A percentile compares a stretch with the other conserved stretches of the same genome.
These are phyloP conservation scores for Moniliella sp. DNA, from an alignment of 1,284 basidiomycete genomes.

Conservation along the genomic window DNA sequence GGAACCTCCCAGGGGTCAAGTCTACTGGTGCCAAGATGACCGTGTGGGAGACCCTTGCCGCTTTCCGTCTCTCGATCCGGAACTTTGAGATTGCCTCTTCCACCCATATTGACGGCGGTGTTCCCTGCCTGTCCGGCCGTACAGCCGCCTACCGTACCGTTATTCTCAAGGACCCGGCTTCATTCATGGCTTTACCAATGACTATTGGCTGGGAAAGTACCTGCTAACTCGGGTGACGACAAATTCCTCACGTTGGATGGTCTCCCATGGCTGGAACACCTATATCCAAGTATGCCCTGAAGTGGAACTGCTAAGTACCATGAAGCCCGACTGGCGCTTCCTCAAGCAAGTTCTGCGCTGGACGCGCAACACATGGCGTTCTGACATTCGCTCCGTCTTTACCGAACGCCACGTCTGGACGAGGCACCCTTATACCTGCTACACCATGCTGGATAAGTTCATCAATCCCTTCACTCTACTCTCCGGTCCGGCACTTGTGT, in stretches of 20 bases:
- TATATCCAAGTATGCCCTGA: conserved; percentile 76
- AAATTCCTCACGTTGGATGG: conserved; percentile 92
- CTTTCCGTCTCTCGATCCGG: conserved; percentile 68
- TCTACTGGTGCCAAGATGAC: conserved; percentile 56
- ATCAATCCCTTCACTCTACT: conserved; percentile 72
- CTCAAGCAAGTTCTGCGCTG: conserved; percentile 72
- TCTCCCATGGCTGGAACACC: conserved; percentile 76
- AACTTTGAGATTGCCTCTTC: conserved; percentile 73
- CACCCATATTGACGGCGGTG: conserved; percentile 72
- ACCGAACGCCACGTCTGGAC: conserved; percentile 71
- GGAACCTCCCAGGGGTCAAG: conserved; percentile 69
- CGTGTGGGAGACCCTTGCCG: conserved; percentile 76
- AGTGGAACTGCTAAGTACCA: conserved; percentile 67
- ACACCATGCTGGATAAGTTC: conserved; percentile 77
- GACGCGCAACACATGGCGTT: conserved; percentile 80
- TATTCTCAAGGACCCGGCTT: conserved; percentile 76
- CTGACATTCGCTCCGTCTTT: conserved; percentile 64
- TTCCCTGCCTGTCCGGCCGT: conserved; percentile 70
- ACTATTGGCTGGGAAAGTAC: conserved; percentile 51
- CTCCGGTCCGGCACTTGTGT: conserved; percentile 55
- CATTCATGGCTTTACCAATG: conserved; percentile 76
- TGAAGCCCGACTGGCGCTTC: conserved; percentile 88
- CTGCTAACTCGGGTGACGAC: conserved; percentile 40
- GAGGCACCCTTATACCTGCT: conserved; percentile 65
- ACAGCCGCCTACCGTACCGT: conserved; percentile 77